Evolutionary conservation across 139 green algal genomes (phyloP).

Genomic region (Bryopsis sp.): DNA sequence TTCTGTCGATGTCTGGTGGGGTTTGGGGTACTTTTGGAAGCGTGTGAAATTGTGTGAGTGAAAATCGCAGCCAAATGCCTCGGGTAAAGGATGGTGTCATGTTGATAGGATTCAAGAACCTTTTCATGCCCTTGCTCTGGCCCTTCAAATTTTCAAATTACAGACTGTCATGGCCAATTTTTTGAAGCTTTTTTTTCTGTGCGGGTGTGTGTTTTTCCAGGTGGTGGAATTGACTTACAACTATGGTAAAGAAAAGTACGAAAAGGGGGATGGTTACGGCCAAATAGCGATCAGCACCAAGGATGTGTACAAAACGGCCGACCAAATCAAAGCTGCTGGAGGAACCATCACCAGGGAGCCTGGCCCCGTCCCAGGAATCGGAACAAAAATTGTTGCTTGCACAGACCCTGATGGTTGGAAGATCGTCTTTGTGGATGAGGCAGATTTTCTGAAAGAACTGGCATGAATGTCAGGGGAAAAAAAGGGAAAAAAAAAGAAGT

Average conservation of each 20-base stretch:
- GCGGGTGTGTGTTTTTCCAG: conserved; percentile 7
- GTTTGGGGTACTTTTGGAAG: no score
- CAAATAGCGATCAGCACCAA: conserved; percentile 50
- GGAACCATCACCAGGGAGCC: conserved; percentile 21
- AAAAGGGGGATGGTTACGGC: conserved; percentile 71
- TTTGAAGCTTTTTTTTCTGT: no score
- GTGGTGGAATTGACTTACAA: conserved; percentile 94
- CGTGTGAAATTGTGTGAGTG: no score
- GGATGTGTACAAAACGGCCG: conserved; percentile 80
- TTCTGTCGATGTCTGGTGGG: no score
- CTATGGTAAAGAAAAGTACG: conserved; percentile 55
- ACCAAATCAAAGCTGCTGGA: conserved; percentile 56
- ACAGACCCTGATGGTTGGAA: conserved; percentile 45
- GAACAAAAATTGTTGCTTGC: conserved; percentile 58
- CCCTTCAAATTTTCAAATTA: not conserved
- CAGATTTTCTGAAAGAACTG: conserved; percentile 55
- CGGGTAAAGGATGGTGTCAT: no score
- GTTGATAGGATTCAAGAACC: no score
- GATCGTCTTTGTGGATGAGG: conserved; percentile 59
- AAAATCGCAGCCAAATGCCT: no score
- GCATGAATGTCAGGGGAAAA: no score
- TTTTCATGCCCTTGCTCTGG: conserved; percentile 1
- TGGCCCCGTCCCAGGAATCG: conserved; percentile 17
- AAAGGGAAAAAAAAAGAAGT: no score
- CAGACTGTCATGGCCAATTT: no score